Conservation (phyloP, 352 stramenopile species). For the Pseudoperonospora humuli region DNA sequence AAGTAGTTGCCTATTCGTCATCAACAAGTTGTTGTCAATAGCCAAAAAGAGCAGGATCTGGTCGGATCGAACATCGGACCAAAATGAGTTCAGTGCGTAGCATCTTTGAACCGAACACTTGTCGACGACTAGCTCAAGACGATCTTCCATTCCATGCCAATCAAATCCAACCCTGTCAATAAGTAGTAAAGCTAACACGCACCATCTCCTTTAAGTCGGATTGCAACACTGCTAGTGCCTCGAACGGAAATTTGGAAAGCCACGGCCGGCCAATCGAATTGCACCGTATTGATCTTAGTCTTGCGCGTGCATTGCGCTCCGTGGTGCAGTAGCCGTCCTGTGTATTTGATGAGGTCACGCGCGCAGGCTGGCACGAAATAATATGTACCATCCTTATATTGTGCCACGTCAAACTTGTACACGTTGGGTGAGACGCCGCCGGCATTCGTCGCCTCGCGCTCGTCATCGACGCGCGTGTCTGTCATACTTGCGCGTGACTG, state of each 20-base stretch:
- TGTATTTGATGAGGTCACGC: conserved; percentile 66
- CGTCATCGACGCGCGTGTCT: conserved; percentile 20
- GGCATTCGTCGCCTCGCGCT: conserved; percentile 4
- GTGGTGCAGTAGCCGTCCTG: conserved; percentile 66
- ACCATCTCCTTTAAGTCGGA: conserved; percentile 82
- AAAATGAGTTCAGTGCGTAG: conserved; percentile 41
- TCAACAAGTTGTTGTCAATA: conserved; percentile 1
- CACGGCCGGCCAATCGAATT: conserved; percentile 80
- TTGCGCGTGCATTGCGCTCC: conserved; percentile 44
- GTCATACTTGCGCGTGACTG: conserved; percentile 15
- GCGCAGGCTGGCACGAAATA: conserved; percentile 62
- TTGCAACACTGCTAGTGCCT: conserved; percentile 51
- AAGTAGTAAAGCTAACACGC: conserved; percentile 4
- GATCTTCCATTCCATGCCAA: conserved; percentile 10
- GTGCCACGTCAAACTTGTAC: conserved; percentile 73
- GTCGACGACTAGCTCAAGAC: conserved; percentile 5
- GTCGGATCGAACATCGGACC: conserved; percentile 15
- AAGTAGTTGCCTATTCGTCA: conserved; percentile 74
- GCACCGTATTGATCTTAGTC: conserved; percentile 81
- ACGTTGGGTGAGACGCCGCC: conserved; percentile 30
- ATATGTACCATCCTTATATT: conserved; percentile 69
- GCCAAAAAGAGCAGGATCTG: conserved; percentile 9
- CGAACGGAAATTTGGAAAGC: conserved; percentile 56
- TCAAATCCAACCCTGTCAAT: conserved; percentile 9
- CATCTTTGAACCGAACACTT: conserved; percentile 21